Evolutionary conservation across 495 filamentous ascomycete genomes (phyloP).

Genomic region (Lichina pygmaea): DNA sequence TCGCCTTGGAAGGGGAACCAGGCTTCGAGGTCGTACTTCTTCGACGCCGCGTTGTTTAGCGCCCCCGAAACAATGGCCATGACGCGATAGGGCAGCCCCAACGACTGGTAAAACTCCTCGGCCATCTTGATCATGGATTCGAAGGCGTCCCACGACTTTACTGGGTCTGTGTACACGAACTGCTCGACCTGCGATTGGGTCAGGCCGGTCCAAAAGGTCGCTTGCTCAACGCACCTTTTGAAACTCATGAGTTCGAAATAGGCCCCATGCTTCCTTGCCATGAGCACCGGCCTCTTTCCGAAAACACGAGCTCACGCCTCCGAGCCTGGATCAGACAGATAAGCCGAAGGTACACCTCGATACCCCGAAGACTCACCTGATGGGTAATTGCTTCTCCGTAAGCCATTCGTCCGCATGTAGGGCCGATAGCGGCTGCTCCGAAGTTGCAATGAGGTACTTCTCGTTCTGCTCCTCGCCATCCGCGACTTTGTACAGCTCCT

Average conservation of each 20-base stretch:
- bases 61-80: constrained; percentile 87
- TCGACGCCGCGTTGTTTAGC: constrained; percentile 74
- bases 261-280: constrained; percentile 91
- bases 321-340: constrained; percentile 25
- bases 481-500: constrained; percentile 90
- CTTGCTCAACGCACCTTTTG: constrained; percentile 38
- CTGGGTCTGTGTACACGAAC: constrained; percentile 80
- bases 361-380: constrained; percentile 26
- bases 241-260: constrained; percentile 96
- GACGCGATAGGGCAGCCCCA: constrained; percentile 69
- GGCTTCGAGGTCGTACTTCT: constrained; percentile 91
- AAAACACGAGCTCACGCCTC: constrained; percentile 84
- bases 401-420: constrained; percentile 90
- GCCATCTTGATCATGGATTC: constrained; percentile 74
- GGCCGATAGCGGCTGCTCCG: constrained; percentile 81
- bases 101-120: constrained; percentile 82
- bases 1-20: constrained; percentile 94
- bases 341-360: no score
- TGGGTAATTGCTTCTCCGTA: constrained; percentile 54
- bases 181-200: constrained; percentile 40
- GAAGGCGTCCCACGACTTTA: constrained; percentile 82
- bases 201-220: not conserved
- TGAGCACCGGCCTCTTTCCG: constrained; percentile 80
- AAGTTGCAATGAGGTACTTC: constrained; percentile 95
- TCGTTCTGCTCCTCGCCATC: constrained; percentile 59